A percentile compares a stretch with the other conserved stretches of the same genome.
phyloP scores from a whole-genome alignment of 2,329 filamentous ascomycete species.

The Elsinoe ampelina region DNA sequence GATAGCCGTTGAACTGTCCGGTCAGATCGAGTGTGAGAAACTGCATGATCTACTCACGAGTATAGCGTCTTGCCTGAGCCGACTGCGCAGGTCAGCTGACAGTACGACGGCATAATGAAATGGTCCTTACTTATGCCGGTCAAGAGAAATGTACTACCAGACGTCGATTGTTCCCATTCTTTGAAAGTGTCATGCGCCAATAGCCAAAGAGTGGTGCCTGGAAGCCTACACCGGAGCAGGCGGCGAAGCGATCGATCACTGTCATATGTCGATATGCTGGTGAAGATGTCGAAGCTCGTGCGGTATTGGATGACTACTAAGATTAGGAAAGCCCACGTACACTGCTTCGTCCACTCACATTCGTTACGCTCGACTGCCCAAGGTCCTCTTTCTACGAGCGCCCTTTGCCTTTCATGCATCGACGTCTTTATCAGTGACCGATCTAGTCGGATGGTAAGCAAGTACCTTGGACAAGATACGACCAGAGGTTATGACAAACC shows the following conservation, averaged over 20 bases:
- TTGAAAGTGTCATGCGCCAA: neutral
- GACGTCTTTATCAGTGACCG: too few relatives aligned
- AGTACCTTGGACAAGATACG: too few relatives aligned
- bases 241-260: neutral
- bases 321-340: too few relatives aligned
- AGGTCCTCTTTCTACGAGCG: too few relatives aligned
- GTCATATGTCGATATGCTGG: neutral
- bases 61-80: neutral
- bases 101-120: too few relatives aligned
- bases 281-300: neutral
- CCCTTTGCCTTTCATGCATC: too few relatives aligned
- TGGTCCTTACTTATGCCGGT: neutral
- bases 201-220: neutral
- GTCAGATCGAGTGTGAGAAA: too few relatives aligned
- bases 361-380: too few relatives aligned
- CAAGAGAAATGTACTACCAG: neutral
- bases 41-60: neutral
- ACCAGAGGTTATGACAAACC: too few relatives aligned
- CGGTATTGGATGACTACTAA: neutral
- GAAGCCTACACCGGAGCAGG: neutral
- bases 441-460: too few relatives aligned
- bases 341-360: too few relatives aligned
- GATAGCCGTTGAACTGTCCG: neutral
- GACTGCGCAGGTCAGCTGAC: neutral
- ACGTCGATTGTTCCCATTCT: neutral